Base-by-base conservation (phyloP, 2,329 filamentous ascomycete species). In the Fusarium stilboides region DNA sequence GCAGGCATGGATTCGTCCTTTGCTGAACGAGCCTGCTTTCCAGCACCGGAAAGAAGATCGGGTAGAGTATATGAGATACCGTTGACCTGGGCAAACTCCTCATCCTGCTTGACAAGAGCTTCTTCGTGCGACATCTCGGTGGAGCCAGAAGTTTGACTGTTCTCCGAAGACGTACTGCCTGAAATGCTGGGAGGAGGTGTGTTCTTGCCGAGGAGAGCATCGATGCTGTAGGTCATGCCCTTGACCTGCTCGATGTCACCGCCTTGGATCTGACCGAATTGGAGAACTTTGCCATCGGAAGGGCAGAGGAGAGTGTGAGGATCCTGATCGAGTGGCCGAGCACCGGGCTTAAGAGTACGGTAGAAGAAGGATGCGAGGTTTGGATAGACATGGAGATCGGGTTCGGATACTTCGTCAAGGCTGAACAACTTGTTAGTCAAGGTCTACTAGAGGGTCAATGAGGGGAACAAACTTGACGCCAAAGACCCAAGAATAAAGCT, bases 201-300 rank as follows among this genome's bases (percentile, higher is more conserved):
- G 65, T 85, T 84, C 69, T 88, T 89, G 52, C 96, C 96, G 3
- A 99, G 87, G 3, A 99, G 87, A 9, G 96, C 94, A 77, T 99
- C 96, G 56, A 99, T 88, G 71, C 91, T 97, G 81, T 99, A 99
- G 1, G 96, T 99, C 86, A 99, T 96, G 63, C 96, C 96, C 82
- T 99, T 99, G 69, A 99, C 95, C 82, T 99, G 96, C 79, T 99
- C 96, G 43, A 99, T 97, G 76, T 98, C 94, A 47, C 95, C 94
- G 74, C 94, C 90, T 75, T 97, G 92, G 59, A 99, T 98, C 73
- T 90, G 90, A 13, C 96, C 96, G 73, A 94, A 98, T 75, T 98
- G 95, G 26, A 99, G 87, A 45, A 99, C 87, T 68, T 92, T 92
- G 46, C 96, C 96, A 78, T 99, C 96, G 7, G 96, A 89, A 1